Base-by-base conservation (phyloP, 2,329 filamentous ascomycete genomes). In the Lasiodiplodia sp. region DNA sequence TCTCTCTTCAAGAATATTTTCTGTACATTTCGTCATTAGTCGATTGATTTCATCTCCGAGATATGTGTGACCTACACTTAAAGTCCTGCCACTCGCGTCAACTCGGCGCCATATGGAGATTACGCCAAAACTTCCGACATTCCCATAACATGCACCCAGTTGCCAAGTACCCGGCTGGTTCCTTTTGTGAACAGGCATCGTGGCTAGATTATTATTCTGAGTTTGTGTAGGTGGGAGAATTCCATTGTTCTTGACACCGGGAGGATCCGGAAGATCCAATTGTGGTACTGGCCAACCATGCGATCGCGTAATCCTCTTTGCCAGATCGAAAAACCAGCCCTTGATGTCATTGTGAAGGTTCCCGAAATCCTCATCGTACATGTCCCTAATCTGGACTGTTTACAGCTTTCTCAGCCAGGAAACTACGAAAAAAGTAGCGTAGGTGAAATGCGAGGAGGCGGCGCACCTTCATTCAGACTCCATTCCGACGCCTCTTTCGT, bases 131-230 rank as follows among this genome's bases (percentile, higher is more conserved):
- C 2, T 11, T 8, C 44, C 44, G 5, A 1, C 2, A 11, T 2
- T n/a, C 3, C 44, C 44, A 21, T 21, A 21, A 10, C 1, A 4
- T 18, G 44, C 18, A n/a, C 18, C 44, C 1, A 47, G 7, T 7
- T 1, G 18, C 44, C 44, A 47, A 4, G 4, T 7, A 47, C 18
- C 14, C 6, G 23, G 23, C 23, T 2, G 16, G 4, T 2, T 1
- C 16, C 3, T 6, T 16, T n/a, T 16, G 5, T 2, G 7, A 2
- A 6, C 0, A 16, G 6, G 40, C 14, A 47, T 21, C 8, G 31
- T 34, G 4, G 6, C 2, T 2, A 10, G 3, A 3, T n/a, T n/a
- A 21, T 47, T 1, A n/a, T 0, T 11, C 7, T 1, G 4, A 16
- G 8, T 12, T 21, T 34, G 31, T 28, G 4, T 4, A 28, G 28